Percentiles rank a stretch among this genome's conserved stretches.
These are phyloP conservation scores for Candida labiduridarum DNA, from an alignment of 1,139 yeast species.

Conservation along the genomic window DNA sequence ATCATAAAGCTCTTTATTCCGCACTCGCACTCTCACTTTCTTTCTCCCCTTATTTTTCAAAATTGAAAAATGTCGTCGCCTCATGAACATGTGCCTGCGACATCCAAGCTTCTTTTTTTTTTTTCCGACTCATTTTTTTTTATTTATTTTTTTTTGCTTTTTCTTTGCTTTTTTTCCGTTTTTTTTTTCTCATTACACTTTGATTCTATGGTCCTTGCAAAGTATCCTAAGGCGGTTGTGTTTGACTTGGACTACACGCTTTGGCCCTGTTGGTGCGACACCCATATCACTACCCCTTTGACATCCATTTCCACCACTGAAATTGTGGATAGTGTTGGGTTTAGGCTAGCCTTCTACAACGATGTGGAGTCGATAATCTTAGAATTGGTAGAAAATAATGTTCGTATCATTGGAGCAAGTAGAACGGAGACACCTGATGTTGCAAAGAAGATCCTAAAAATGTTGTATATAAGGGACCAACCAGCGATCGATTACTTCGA, in stretches of 20 bases:
- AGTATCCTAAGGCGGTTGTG: slow-evolving; percentile 63
- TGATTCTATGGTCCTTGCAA: slow-evolving; percentile 6
- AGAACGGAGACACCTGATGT: slow-evolving; percentile 65
- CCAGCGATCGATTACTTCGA: slow-evolving; percentile 54
- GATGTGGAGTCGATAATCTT: slow-evolving; percentile 62
- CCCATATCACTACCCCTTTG: slow-evolving; percentile 61
- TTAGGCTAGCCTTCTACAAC: slow-evolving; percentile 50
- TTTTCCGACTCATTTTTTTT: background rate
- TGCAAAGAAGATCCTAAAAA: slow-evolving; percentile 57
- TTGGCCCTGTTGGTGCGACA: slow-evolving; percentile 74
- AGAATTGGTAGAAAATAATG: slow-evolving; percentile 42
- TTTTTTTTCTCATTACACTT: background rate
- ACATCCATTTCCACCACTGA: slow-evolving; percentile 23
- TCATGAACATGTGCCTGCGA: no score
- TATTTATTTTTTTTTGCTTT: background rate
- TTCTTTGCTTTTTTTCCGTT: background rate
- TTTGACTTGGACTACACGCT: slow-evolving; percentile 78
- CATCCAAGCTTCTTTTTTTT: background rate
- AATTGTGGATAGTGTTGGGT: slow-evolving; percentile 50
- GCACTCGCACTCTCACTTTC: no score
- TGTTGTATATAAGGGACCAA: slow-evolving; percentile 48
- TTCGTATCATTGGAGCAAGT: slow-evolving; percentile 63
- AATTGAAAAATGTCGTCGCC: background rate
- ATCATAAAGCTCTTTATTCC: no score
- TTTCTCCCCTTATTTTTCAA: background rate